phyloP scores from a whole-genome alignment of 768 basidiomycete genomes.

The Pleurotus cornucopiae region DNA sequence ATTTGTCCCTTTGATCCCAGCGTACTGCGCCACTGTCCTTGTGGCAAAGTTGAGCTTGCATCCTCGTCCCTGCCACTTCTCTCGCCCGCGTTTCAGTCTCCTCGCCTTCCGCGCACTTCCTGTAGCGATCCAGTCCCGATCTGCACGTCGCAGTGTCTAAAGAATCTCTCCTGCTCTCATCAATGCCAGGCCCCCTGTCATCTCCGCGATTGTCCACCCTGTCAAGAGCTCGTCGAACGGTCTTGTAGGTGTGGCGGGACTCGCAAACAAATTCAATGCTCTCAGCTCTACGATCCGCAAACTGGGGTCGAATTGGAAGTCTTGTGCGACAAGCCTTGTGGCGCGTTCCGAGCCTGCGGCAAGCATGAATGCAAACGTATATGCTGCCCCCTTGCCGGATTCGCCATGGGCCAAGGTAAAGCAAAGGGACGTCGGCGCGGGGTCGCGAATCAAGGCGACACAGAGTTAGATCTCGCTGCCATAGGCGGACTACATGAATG shows the following conservation, averaged over 20 bases:
- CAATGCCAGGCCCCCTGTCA: slow-evolving; percentile 71
- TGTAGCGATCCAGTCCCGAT: slow-evolving; percentile 82
- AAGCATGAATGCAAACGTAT: slow-evolving; percentile 79
- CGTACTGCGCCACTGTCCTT: slow-evolving; percentile 72
- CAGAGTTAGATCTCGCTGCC: slow-evolving; percentile 42
- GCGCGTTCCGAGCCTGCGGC: slow-evolving; percentile 76
- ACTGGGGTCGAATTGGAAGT: slow-evolving; percentile 44
- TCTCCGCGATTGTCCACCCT: slow-evolving; percentile 75
- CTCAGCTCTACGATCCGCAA: slow-evolving; percentile 32
- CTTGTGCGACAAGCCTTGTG: slow-evolving; percentile 77
- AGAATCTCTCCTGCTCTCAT: slow-evolving; percentile 70
- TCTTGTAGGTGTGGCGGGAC: slow-evolving; percentile 87
- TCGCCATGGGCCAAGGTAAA: slow-evolving; percentile 46
- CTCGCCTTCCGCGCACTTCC: slow-evolving; percentile 29
- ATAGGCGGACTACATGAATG: slow-evolving; percentile 76
- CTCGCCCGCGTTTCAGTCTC: slow-evolving; percentile 20
- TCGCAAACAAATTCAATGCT: slow-evolving; percentile 52
- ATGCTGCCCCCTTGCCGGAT: slow-evolving; percentile 85
- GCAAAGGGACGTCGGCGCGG: slow-evolving; percentile 59
- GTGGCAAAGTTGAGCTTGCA: slow-evolving; percentile 44
- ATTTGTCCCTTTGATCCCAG: slow-evolving; percentile 73
- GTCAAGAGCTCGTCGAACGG: slow-evolving; percentile 59
- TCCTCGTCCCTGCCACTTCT: slow-evolving; percentile 30
- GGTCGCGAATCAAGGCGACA: slow-evolving; percentile 21
- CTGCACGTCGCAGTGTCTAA: slow-evolving; percentile 67